A percentile compares a stretch with the other conserved stretches of the same genome.
phyloP scores from a whole-genome alignment of 805 yeast genomes.

The Candida cerambycidarum region DNA sequence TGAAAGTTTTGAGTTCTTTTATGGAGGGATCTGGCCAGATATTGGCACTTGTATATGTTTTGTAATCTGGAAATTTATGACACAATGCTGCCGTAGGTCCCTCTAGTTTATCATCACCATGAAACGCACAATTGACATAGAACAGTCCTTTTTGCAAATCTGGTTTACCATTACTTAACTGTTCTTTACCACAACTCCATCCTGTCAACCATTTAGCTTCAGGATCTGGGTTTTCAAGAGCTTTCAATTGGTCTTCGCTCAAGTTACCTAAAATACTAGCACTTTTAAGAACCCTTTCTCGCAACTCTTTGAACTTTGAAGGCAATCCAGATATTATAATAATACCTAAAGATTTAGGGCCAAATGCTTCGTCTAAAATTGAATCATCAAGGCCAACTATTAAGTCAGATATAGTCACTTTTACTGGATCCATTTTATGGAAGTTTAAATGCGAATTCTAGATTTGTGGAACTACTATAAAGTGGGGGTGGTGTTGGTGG shows the following conservation, averaged over 20 bases:
- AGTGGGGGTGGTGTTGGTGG: neutral
- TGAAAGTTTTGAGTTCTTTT: slow-evolving; percentile 30
- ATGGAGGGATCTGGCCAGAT: slow-evolving; percentile 46
- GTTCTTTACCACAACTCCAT: slow-evolving; percentile 62
- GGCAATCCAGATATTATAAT: slow-evolving; percentile 49
- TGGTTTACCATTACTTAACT: slow-evolving; percentile 41
- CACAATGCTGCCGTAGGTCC: slow-evolving; percentile 43
- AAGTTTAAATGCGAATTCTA: neutral
- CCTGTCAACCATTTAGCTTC: slow-evolving; percentile 57
- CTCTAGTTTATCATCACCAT: slow-evolving; percentile 40
- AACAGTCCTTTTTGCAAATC: slow-evolving; percentile 57
- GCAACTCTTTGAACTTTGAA: slow-evolving; percentile 31
- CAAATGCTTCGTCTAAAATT: slow-evolving; percentile 48
- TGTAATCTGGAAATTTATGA: slow-evolving; percentile 30
- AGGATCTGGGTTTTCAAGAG: slow-evolving; percentile 46
- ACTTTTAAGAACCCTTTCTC: slow-evolving; percentile 42
- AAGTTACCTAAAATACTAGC: slow-evolving; percentile 45
- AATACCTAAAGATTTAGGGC: slow-evolving; percentile 55
- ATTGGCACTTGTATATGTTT: slow-evolving; percentile 49
- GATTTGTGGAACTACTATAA: neutral
- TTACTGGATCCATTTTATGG: slow-evolving; percentile 23
- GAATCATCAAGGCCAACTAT: slow-evolving; percentile 28
- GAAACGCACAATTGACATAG: slow-evolving; percentile 59
- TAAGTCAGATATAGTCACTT: slow-evolving; percentile 31
- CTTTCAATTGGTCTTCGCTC: slow-evolving; percentile 29